phyloP scores from a whole-genome alignment of 164 flowering plant genomes.

The Stephania cephalantha region DNA sequence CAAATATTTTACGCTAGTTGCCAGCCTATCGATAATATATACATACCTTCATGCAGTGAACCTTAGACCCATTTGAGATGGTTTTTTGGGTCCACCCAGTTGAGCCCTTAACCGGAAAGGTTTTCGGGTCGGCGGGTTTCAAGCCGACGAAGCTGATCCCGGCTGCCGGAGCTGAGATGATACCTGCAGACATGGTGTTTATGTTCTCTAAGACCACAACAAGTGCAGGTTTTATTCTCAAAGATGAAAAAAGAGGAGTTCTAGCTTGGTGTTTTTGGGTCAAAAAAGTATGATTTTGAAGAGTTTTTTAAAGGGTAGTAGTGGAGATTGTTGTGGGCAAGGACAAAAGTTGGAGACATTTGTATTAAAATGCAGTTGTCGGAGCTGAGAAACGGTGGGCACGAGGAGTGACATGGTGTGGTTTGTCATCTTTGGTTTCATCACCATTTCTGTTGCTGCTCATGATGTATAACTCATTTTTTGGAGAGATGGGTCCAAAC shows the following conservation, averaged over 20 bases:
- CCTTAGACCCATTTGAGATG: constrained; percentile 49
- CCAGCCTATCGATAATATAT: background rate
- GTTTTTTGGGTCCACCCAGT: constrained; percentile 40
- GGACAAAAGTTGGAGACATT: background rate
- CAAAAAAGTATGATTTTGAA: background rate
- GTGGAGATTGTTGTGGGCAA: background rate
- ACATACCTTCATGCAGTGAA: constrained; percentile 62
- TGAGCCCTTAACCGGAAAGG: constrained; percentile 33
- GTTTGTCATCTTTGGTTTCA: constrained; percentile 4
- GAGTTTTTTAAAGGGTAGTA: background rate
- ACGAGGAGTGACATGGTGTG: background rate
- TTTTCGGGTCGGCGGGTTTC: constrained; percentile 24
- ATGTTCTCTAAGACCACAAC: background rate
- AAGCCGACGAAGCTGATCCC: constrained; percentile 28
- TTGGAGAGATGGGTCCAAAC: background rate
- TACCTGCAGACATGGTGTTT: constrained; percentile 37
- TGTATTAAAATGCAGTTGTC: background rate
- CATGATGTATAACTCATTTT: no score
- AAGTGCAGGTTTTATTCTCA: background rate
- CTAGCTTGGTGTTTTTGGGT: background rate
- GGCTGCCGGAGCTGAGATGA: constrained; percentile 27
- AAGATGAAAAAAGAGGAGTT: background rate
- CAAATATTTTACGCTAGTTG: background rate
- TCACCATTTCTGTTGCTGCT: constrained; percentile 1
- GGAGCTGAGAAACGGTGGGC: background rate